Base-by-base conservation (phyloP, 148 eudicot genomes). In the Agrostemma githago region DNA sequence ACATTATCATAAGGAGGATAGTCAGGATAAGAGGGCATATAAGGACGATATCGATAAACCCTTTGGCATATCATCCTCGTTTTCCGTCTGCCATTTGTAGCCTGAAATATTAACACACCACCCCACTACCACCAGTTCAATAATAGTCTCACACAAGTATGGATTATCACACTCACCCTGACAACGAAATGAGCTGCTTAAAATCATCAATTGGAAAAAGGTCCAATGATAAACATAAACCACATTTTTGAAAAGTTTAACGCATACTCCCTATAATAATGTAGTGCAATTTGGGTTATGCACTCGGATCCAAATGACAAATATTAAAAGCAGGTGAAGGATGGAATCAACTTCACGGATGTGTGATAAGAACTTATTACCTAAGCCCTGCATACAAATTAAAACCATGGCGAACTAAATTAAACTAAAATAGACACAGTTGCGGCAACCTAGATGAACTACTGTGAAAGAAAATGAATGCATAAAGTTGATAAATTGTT, bases 281-380 rank as follows among this genome's bases (percentile, higher is more conserved):
- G 51, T 42, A 51, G 70, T 5, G 26, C 17, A 4, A 38, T 16
- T 66, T 40, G 26, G 17, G 12, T 12, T 3, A 53, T 41, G 46
- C 6, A 77, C 59, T 4, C 44, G 17, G 44, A 42, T 63, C 37
- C 9, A 21, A 19, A 26, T n/a, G 75, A 48, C 20, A 67, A 6
- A 38, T 26, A 68, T 19, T 53, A 66, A 46, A 77, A 74, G 68
- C 72, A 95, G 96, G 95, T 95, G 98, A 78, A 95, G 97, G 74
- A 95, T 80, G 69, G 98, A 90, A 77, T 95, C 98, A 44, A 95
- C 98, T 90, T 95, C 98, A 59, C 98, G 97, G 64, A 95, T 95
- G 82, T 95, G 97, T 39, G 98, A 95, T 75, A 95, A 86, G 75
- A 95, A 95, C 68, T 95, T 92, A 80, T 95, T 95, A 57, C 98